Evolutionary conservation across 805 yeast species (phyloP).

Genomic region (Zygosaccharomyces bisporus): DNA sequence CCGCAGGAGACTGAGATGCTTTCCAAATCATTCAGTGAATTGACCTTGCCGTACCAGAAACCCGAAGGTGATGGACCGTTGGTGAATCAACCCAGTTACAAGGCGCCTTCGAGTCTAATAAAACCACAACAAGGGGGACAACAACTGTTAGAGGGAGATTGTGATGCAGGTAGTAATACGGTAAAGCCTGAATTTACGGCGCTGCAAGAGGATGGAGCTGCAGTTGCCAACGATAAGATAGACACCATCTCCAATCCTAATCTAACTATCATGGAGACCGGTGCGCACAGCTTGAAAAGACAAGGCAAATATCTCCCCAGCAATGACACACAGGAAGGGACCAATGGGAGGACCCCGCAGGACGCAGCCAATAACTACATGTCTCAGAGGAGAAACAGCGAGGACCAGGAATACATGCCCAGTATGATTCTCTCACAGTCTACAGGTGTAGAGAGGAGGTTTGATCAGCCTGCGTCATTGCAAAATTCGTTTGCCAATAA

Average conservation of each 20-base stretch:
- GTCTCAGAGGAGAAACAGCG: constrained; percentile 14
- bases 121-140: constrained; percentile 4
- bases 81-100: constrained; percentile 19
- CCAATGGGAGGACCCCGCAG: no score
- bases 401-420: constrained; percentile 37
- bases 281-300: constrained; percentile 22
- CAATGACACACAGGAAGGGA: neutral
- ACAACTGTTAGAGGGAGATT: neutral
- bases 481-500: constrained; percentile 28
- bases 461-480: constrained; percentile 35
- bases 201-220: constrained; percentile 17
- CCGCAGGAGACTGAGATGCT: constrained; percentile 7
- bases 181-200: neutral
- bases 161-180: neutral
- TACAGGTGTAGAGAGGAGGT: constrained; percentile 46
- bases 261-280: constrained; percentile 11
- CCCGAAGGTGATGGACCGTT: constrained; percentile 3
- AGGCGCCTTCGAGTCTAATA: constrained; percentile 21
- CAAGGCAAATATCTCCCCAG: constrained; percentile 15
- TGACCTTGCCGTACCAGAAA: constrained; percentile 10
- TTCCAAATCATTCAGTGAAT: constrained; percentile 10
- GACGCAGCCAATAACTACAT: neutral
- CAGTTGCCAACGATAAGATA: constrained; percentile 11
- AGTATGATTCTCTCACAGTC: constrained; percentile 49
- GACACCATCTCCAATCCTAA: constrained; percentile 11